A percentile compares a stretch with the other conserved stretches of the same genome.
phyloP scores from a whole-genome alignment of 2,329 filamentous ascomycete species.

The Knufia fluminis region DNA sequence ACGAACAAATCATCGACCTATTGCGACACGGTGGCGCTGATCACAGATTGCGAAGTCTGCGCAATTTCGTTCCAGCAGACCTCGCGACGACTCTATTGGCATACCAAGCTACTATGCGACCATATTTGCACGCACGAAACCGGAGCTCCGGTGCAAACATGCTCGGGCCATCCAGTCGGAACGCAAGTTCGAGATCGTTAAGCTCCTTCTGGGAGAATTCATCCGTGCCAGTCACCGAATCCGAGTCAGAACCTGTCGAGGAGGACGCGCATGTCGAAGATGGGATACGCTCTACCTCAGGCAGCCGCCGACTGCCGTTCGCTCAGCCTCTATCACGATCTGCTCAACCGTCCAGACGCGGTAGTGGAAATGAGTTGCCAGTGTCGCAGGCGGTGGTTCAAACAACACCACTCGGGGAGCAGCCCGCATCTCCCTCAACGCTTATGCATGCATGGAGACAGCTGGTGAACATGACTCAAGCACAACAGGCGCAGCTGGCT shows the following conservation, averaged over 20 bases:
- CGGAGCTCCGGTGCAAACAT: slow-evolving; percentile 52
- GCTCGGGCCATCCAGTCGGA: slow-evolving; percentile 47
- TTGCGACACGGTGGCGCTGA: slow-evolving; percentile 66
- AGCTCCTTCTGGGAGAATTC: slow-evolving; percentile 57
- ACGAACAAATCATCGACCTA: slow-evolving; percentile 65
- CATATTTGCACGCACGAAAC: slow-evolving; percentile 55
- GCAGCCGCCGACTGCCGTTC: neutral
- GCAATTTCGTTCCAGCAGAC: slow-evolving; percentile 62
- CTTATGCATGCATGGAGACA: slow-evolving; percentile 7
- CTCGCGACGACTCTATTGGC: slow-evolving; percentile 58
- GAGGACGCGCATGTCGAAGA: slow-evolving; percentile 8
- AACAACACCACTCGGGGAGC: neutral
- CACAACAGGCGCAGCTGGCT: slow-evolving; percentile 56
- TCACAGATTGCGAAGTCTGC: slow-evolving; percentile 58
- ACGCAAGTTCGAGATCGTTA: slow-evolving; percentile 58
- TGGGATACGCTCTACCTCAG: neutral
- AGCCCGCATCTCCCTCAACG: neutral
- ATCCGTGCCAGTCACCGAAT: slow-evolving; percentile 28
- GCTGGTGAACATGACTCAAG: slow-evolving; percentile 8
- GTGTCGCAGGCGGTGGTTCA: neutral
- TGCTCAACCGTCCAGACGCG: slow-evolving; percentile 14
- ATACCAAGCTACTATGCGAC: slow-evolving; percentile 52
- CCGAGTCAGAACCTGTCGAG: slow-evolving; percentile 35
- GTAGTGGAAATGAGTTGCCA: slow-evolving; percentile 14
- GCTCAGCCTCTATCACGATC: slow-evolving; percentile 1